A percentile compares a stretch with the other conserved stretches of the same genome.
These are phyloP conservation scores for Trematosphaeria pertusa DNA, from an alignment of 2,329 filamentous ascomycete species.

Conservation along the genomic window DNA sequence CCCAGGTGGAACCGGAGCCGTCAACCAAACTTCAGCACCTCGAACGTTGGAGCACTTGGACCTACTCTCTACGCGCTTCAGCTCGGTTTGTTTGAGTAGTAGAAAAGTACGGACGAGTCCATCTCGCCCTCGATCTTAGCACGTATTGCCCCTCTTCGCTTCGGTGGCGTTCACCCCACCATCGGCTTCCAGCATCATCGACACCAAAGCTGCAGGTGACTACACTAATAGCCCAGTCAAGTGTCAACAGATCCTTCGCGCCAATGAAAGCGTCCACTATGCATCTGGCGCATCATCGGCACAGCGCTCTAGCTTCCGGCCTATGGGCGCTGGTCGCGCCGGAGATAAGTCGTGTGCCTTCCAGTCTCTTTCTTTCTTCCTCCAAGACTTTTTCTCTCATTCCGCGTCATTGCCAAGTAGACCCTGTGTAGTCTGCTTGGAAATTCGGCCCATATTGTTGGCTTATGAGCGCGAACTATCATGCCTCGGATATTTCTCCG, in stretches of 20 bases:
- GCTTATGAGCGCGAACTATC: conserved; percentile 6
- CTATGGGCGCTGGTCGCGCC: no score
- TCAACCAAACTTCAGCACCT: no score
- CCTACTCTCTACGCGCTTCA: no score
- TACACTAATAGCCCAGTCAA: no score
- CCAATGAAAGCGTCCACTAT: conserved; percentile 4
- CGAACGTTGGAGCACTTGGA: no score
- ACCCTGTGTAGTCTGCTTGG: conserved; percentile 1
- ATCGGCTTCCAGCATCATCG: neutral
- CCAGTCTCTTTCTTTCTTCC: neutral
- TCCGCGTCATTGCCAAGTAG: neutral
- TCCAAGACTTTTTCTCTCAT: neutral
- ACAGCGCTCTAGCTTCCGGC: neutral
- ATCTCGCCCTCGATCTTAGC: no score
- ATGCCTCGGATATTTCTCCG: conserved; percentile 3
- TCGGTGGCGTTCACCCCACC: conserved; percentile 2
- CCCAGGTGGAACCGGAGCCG: no score
- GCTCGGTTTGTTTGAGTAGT: no score
- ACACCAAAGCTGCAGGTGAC: conserved; percentile 8
- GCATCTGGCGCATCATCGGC: neutral
- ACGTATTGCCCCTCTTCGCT: neutral
- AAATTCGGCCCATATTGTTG: neutral
- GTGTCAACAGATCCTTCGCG: neutral
- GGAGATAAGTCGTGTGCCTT: neutral
- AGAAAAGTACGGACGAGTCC: no score